Conservation (phyloP, 148 eudicot genomes). For the Silene uniflora region DNA sequence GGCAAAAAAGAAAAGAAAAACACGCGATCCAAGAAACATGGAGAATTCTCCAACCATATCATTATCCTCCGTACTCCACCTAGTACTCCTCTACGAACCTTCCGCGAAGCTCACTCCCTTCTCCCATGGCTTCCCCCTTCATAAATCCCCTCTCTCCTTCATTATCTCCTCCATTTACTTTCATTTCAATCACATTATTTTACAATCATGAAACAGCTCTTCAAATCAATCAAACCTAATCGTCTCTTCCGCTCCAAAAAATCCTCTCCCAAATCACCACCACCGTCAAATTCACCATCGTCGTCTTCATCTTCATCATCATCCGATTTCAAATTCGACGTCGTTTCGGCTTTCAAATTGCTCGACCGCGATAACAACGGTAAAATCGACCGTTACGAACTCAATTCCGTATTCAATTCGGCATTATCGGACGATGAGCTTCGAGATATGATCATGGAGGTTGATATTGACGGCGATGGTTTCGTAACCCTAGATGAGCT, state of each 20-base stretch:
- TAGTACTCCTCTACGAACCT: slow-evolving; percentile 17
- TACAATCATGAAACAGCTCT: slow-evolving; percentile 42
- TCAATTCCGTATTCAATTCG: slow-evolving; percentile 36
- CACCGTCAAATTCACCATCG: not conserved
- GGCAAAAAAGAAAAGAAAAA: not conserved
- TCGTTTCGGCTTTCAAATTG: slow-evolving; percentile 44
- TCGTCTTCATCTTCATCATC: slow-evolving; percentile 35
- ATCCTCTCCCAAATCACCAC: slow-evolving; percentile 16
- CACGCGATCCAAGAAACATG: not conserved
- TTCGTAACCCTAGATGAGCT: slow-evolving; percentile 60
- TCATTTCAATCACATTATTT: not conserved
- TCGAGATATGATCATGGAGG: slow-evolving; percentile 44
- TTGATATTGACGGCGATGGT: slow-evolving; percentile 66
- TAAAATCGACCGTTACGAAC: slow-evolving; percentile 42
- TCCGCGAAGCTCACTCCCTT: slow-evolving; percentile 23
- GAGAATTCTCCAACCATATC: not conserved
- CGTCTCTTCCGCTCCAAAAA: slow-evolving; percentile 33
- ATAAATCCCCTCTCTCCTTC: not conserved
- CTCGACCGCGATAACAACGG: slow-evolving; percentile 71
- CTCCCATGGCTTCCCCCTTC: not conserved
- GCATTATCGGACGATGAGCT: slow-evolving; percentile 51
- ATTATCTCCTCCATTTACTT: not conserved
- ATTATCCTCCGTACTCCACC: not conserved
- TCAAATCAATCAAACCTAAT: slow-evolving; percentile 39
- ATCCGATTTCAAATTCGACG: slow-evolving; percentile 31